These are phyloP conservation scores for Prunus mongolica DNA, from an alignment of 306 rosid genomes.

Conservation along the genomic window DNA sequence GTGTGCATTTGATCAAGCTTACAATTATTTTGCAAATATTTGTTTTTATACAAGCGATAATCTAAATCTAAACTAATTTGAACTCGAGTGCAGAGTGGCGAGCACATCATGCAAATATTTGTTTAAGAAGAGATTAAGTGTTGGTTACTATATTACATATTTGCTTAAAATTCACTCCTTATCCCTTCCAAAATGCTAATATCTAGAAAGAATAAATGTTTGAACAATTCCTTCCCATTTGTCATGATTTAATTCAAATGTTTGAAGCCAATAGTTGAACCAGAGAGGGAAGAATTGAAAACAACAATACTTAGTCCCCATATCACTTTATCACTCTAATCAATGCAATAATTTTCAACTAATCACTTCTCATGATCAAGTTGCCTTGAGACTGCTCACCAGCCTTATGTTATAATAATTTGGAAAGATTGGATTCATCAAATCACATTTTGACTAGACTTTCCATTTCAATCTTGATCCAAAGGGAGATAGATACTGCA, in stretches of 20 bases:
- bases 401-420: background rate
- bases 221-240: background rate
- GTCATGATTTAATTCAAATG: too few relatives aligned
- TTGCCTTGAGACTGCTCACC: conserved; percentile 4
- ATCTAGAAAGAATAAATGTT: background rate
- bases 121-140: too few relatives aligned
- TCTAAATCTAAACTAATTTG: background rate
- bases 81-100: rapidly evolving
- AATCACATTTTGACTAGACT: background rate
- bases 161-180: background rate
- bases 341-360: background rate
- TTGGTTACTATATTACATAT: background rate
- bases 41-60: too few relatives aligned
- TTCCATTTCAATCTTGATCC: conserved; percentile 2
- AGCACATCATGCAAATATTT: too few relatives aligned
- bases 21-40: background rate
- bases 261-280: conserved; percentile 3
- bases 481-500: background rate
- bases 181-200: background rate
- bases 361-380: background rate
- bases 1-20: background rate
- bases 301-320: background rate
- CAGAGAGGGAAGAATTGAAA: background rate
- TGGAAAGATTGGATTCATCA: background rate
- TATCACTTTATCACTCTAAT: background rate